Evolutionary conservation across 306 rosid species (phyloP).

Genomic region (Quercus cerris): DNA sequence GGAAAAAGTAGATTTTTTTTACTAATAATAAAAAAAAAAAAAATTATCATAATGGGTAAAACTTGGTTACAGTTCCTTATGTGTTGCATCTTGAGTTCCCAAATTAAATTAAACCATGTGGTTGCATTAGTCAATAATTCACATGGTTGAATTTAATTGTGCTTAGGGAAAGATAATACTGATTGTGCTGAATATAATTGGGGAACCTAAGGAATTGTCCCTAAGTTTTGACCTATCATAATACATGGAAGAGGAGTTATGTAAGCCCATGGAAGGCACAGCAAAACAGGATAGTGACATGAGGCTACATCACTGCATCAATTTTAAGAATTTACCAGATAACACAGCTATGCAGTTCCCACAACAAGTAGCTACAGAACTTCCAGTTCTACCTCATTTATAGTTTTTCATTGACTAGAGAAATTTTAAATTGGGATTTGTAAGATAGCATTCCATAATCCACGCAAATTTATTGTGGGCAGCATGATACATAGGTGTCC

Average conservation of each 20-base stretch:
- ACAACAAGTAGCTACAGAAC: neutral
- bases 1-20: neutral
- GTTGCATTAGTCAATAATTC: no score
- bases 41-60: no score
- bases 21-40: no score
- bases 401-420: neutral
- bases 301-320: neutral
- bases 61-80: no score
- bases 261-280: neutral
- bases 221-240: neutral
- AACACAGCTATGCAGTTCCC: neutral
- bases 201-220: no score
- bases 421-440: neutral
- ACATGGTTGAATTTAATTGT: no score
- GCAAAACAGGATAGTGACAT: neutral
- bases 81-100: no score
- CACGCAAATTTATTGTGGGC: neutral
- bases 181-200: no score
- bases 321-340: neutral
- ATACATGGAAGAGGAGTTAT: neutral
- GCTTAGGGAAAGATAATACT: no score
- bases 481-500: neutral
- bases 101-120: no score
- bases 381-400: neutral
- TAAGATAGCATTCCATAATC: neutral